A percentile compares a stretch with the other conserved stretches of the same genome.
These are phyloP conservation scores for Babesia microti DNA, from an alignment of 169 alveolate genomes.

Conservation along the genomic window DNA sequence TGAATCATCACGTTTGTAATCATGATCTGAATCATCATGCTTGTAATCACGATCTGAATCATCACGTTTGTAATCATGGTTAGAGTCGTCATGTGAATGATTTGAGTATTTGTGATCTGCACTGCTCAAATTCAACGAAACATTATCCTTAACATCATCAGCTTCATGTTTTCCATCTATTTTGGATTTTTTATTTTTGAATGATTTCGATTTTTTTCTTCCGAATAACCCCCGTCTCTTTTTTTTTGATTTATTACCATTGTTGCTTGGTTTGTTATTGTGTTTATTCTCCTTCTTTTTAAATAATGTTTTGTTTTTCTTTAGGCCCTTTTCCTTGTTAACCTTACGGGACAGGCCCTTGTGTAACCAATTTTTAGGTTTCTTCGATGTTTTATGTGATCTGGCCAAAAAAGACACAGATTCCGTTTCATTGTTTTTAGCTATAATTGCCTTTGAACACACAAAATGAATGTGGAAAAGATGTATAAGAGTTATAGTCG, in stretches of 20 bases:
- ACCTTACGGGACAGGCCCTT: no score
- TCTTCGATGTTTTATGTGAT: no score
- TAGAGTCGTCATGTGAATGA: neutral
- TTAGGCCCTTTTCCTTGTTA: neutral
- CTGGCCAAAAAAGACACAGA: no score
- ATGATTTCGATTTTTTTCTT: neutral
- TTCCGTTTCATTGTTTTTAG: no score
- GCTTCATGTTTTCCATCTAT: slow-evolving; percentile 5
- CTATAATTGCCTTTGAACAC: no score
- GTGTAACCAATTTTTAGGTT: no score
- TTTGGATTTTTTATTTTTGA: slow-evolving; percentile 1
- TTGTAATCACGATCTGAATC: neutral
- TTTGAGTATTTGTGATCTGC: neutral
- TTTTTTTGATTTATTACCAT: slow-evolving; percentile 3
- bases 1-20: neutral
- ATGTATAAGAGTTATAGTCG: no score
- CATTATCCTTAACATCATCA: neutral
- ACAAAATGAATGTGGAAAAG: no score
- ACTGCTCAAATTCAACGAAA: no score
- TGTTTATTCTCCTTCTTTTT: neutral
- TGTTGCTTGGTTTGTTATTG: slow-evolving; percentile 1
- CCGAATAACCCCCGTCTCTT: slow-evolving; percentile 1
- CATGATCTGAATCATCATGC: neutral
- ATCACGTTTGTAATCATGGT: neutral
- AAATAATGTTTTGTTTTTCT: slow-evolving; percentile 1